phyloP scores from a whole-genome alignment of 768 basidiomycete species.

The Hericium rajendrae region DNA sequence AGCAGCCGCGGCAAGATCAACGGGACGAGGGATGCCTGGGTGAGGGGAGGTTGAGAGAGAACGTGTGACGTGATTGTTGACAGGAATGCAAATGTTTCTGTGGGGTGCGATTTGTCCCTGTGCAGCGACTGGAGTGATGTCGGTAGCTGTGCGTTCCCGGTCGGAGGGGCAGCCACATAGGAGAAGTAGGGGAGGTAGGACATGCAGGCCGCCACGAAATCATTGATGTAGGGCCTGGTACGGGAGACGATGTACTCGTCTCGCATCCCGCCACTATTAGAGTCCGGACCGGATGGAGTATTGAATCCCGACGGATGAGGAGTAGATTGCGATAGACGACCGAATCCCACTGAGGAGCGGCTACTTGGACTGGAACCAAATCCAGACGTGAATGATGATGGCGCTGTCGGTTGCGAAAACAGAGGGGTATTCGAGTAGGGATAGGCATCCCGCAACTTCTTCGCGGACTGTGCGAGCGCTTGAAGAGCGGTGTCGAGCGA shows the following conservation, averaged over 20 bases:
- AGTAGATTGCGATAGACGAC: constrained; percentile 10
- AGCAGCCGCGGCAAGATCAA: constrained; percentile 53
- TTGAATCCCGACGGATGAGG: constrained; percentile 9
- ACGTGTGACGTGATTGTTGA: constrained; percentile 59
- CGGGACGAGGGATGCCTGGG: constrained; percentile 48
- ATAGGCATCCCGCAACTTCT: constrained; percentile 72
- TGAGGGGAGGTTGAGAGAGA: constrained; percentile 55
- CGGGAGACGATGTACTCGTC: constrained; percentile 72
- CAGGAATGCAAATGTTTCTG: constrained; percentile 67
- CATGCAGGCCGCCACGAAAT: constrained; percentile 68
- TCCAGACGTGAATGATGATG: constrained; percentile 24
- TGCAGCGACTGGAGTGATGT: constrained; percentile 34
- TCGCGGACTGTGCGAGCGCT: constrained; percentile 55
- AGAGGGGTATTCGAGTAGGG: constrained; percentile 58
- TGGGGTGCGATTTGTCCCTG: constrained; percentile 59
- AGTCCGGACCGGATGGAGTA: constrained; percentile 6
- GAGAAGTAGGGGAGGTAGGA: constrained; percentile 86
- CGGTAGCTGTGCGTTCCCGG: constrained; percentile 17
- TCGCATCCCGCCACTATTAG: constrained; percentile 46
- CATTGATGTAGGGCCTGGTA: constrained; percentile 62
- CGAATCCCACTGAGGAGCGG: constrained; percentile 18
- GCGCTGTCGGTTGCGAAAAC: constrained; percentile 21
- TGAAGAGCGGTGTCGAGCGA: constrained; percentile 67
- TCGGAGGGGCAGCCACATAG: constrained; percentile 29
- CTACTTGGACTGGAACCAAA: constrained; percentile 14